Percentiles rank a stretch among this genome's conserved stretches.
Evolutionary conservation across 768 basidiomycete genomes (phyloP).

Genomic region (Leccinum longicurvipes): DNA sequence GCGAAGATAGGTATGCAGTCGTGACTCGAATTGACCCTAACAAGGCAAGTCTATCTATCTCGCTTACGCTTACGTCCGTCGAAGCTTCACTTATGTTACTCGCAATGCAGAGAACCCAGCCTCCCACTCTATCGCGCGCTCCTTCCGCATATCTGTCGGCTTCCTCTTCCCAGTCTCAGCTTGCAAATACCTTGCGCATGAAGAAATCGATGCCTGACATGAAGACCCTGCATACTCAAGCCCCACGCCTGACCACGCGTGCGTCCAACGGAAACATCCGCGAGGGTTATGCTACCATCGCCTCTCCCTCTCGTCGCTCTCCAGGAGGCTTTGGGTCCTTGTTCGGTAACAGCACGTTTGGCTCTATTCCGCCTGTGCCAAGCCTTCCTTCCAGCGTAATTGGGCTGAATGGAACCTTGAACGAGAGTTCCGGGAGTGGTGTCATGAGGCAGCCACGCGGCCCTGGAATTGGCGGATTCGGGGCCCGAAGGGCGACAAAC

Average conservation of each 20-base stretch:
- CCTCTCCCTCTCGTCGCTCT: constrained; percentile 74
- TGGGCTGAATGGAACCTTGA: constrained; percentile 42
- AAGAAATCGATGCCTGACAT: constrained; percentile 99
- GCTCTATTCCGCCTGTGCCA: constrained; percentile 71
- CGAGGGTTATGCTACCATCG: constrained; percentile 81
- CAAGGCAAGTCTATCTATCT: constrained; percentile 50
- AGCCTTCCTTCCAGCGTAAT: constrained; percentile 60
- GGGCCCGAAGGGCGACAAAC: constrained; percentile 44
- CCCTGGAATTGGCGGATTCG: constrained; percentile 75
- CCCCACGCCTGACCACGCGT: constrained; percentile 74
- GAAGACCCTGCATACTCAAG: constrained; percentile 78
- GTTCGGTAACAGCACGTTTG: constrained; percentile 47
- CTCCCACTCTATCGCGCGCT: constrained; percentile 66
- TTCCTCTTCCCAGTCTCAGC: constrained; percentile 41
- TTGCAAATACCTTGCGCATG: constrained; percentile 61
- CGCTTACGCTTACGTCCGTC: constrained; percentile 17
- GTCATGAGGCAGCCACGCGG: constrained; percentile 86
- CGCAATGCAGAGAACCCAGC: constrained; percentile 40
- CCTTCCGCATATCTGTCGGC: constrained; percentile 78
- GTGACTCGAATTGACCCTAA: constrained; percentile 88
- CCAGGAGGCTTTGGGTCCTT: constrained; percentile 70
- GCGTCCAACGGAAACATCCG: constrained; percentile 89
- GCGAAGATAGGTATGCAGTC: constrained; percentile 90
- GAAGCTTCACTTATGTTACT: constrained; percentile 14
- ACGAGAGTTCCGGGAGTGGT: constrained; percentile 38